Evolutionary conservation across 1,284 basidiomycete genomes (phyloP).

Genomic region (Sparassis latifolia): DNA sequence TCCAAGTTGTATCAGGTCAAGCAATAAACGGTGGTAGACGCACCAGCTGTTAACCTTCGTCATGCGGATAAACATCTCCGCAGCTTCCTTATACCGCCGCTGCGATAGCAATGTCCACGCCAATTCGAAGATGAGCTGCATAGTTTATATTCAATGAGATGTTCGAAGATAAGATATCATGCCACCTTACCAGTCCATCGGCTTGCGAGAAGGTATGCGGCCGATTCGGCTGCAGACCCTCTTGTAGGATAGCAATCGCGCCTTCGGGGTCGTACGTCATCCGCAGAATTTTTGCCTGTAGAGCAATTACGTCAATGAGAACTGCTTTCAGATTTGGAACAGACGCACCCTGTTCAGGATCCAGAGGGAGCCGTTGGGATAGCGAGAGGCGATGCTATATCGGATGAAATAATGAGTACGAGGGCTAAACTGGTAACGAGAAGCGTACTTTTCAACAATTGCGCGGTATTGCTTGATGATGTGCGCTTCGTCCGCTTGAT

Average conservation of each 20-base stretch:
- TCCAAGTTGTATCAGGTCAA: too few relatives aligned
- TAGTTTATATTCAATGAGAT: not conserved
- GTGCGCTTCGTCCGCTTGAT: constrained; percentile 63
- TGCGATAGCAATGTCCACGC: constrained; percentile 69
- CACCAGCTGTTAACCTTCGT: constrained; percentile 67
- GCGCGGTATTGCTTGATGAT: constrained; percentile 56
- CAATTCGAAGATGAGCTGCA: constrained; percentile 66
- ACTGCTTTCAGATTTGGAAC: not conserved
- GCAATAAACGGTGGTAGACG: constrained; percentile 8
- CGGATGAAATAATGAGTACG: not conserved
- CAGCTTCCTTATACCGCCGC: constrained; percentile 58
- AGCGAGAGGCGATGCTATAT: constrained; percentile 43
- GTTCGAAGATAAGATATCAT: not conserved
- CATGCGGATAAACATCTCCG: constrained; percentile 56
- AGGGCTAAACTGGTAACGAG: not conserved
- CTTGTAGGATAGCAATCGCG: constrained; percentile 56
- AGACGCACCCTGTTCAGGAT: constrained; percentile 57
- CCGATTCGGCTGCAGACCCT: constrained; percentile 48
- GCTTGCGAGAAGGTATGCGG: constrained; percentile 59
- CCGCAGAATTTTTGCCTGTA: constrained; percentile 66
- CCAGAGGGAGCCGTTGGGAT: constrained; percentile 69
- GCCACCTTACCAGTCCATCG: constrained; percentile 50
- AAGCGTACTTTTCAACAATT: constrained; percentile 51
- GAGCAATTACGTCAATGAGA: not conserved
- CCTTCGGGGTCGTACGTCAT: constrained; percentile 58